Evolutionary conservation across 441 rosid species (phyloP), one percentile per base, ranked within the genome.

Genomic region (Geranium incanum): DNA sequence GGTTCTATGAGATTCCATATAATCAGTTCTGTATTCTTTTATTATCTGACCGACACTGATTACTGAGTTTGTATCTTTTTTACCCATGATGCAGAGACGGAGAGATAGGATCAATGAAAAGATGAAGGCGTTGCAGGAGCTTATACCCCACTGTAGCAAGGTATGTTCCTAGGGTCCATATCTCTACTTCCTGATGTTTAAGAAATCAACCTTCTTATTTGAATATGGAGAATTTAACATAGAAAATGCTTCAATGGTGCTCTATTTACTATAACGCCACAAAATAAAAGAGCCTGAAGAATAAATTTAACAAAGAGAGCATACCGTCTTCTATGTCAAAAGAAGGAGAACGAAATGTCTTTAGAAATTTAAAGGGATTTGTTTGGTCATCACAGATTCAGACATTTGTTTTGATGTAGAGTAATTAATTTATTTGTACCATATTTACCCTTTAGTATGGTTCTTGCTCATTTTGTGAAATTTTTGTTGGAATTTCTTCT

Each of bases 101-200:
- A 86, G 94, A 78, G 89, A 87, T 66, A 80, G 88, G 81, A 90
- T 90, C 50, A 90, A 88, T 41, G 80, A 90, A 68, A 88, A 86
- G 83, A 86, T 90, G 82, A 88, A 86, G 80, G 85, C 87, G 59
- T 90, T 90, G 55, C 92, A 90, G 70, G 85, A 81, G 75, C 78
- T 88, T 66, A 88, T 88, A 45, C 96, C 96, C 15, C 86, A 88
- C 73, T 82, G 89, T 63, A 81, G 84, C 66, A 87, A 87, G 89
- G 91, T 87, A 70, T 73, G 76, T 11, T 12, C n/a, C 12, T 13
- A 1, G 59, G 16, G 1, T 6, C 59, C n/a, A 13, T 12, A 13
- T 13, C 15, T 52, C 18, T 52, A 13, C 4, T 52, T 52, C 16
- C 62, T n/a, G 62, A 4, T n/a, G 21, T 16, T 15, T 6, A 55